phyloP scores from a whole-genome alignment of 306 rosid species.

The Prosopis cineraria region DNA sequence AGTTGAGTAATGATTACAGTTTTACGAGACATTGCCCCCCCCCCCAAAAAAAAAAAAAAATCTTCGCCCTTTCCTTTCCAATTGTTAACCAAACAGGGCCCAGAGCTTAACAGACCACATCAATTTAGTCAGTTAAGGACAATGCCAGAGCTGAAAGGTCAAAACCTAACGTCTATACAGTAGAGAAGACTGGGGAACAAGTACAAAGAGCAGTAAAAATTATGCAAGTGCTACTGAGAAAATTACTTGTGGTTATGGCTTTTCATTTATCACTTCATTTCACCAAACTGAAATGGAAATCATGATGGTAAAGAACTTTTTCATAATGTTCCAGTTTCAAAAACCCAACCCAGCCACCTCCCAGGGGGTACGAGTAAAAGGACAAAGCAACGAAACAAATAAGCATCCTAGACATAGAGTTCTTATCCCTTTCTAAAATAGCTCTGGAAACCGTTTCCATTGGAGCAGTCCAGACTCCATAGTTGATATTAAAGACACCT shows the following conservation, averaged over 20 bases:
- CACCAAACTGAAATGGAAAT: constrained; percentile 17
- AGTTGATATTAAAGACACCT: neutral
- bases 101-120: neutral
- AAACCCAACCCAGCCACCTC: neutral
- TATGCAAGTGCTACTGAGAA: neutral
- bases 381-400: neutral
- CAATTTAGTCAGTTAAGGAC: neutral
- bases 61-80: no score
- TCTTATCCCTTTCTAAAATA: no score
- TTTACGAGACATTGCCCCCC: no score
- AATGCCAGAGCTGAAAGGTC: neutral
- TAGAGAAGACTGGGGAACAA: neutral
- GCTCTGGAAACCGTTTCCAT: no score
- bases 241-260: neutral
- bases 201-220: neutral
- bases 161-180: constrained; percentile 1
- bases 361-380: neutral
- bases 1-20: no score
- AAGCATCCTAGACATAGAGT: neutral
- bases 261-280: constrained; percentile 12
- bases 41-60: neutral
- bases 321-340: neutral
- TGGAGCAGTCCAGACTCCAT: neutral
- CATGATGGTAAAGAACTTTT: neutral
- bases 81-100: no score